Base-by-base conservation (phyloP, 169 alveolate genomes). In the Cryptosporidium baileyi region DNA sequence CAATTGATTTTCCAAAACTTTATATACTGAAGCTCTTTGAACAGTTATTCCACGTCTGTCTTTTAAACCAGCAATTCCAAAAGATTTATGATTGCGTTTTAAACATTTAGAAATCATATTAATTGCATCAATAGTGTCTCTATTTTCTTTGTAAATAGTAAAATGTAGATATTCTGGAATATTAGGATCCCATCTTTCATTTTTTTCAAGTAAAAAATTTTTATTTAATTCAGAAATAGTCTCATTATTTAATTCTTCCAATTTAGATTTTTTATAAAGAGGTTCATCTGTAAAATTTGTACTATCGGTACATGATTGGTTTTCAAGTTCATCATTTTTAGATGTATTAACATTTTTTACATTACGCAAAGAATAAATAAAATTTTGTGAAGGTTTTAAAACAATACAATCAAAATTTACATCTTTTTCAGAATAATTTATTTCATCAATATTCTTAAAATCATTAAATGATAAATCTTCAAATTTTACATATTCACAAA, bases 11-110 rank as follows among this genome's bases (percentile, higher is more conserved):
- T 95, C 91, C 67, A 93, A 82, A 54, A 57, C 67, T 74, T 59
- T 74, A 26, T 74, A 74, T 40, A 60, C 65, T 3, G 85, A 74
- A 8, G 40, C 85, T 80, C 85, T 89, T 65, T 96, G 97, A 15
- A 94, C 91, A n/a, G 99, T 96, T 15, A 96, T 93, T 3, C 97
- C 99, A 59, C 99, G 88, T 80, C 94, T 94, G 82, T 96, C 99
- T 80, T 96, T 96, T 81, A 93, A 93, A 49, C 99, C 99, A 3
- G 97, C 95, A 41, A 95, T 88, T 45, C 91, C 94, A 63, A 95
- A 89, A 43, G 90, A 92, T 45, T 94, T 90, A 34, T 91, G 93
- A 24, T 90, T 90, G 45, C 96, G 92, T 54, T 91, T 93, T n/a
- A 94, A 80, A 61, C 90, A 80, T 67, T 94, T 91, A 32, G 96